phyloP scores from a whole-genome alignment of 805 yeast genomes.

The Monosporozyma aquatica region DNA sequence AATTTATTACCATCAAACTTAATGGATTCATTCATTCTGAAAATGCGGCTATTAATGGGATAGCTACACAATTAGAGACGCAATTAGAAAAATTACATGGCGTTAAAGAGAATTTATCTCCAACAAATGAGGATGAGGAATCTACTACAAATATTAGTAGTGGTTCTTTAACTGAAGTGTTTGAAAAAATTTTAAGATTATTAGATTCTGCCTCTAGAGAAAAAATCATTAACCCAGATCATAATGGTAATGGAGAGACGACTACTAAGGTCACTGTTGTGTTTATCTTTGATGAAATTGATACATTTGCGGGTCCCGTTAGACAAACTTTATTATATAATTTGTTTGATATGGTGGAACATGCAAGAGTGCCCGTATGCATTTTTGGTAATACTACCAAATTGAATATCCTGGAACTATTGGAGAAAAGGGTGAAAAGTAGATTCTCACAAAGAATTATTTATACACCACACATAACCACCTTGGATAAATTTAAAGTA shows the following conservation, averaged over 20 bases:
- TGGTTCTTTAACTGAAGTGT: slow-evolving; percentile 50
- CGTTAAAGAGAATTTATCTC: too few relatives aligned
- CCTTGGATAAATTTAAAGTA: slow-evolving; percentile 42
- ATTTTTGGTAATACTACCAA: slow-evolving; percentile 74
- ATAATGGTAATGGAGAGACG: slow-evolving; percentile 18
- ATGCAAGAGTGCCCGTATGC: slow-evolving; percentile 59
- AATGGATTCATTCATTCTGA: slow-evolving; percentile 71
- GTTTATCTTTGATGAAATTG: slow-evolving; percentile 79
- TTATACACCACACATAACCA: slow-evolving; percentile 43
- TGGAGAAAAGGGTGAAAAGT: slow-evolving; percentile 87
- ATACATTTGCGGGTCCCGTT: slow-evolving; percentile 57
- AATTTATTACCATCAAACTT: slow-evolving; percentile 53
- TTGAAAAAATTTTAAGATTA: slow-evolving; percentile 46
- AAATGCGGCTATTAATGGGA: slow-evolving; percentile 67
- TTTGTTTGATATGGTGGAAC: slow-evolving; percentile 77
- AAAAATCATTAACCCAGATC: slow-evolving; percentile 3
- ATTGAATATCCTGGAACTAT: slow-evolving; percentile 63
- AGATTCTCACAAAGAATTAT: slow-evolving; percentile 78
- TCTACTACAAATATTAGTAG: slow-evolving; percentile 35
- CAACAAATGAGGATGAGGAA: background rate
- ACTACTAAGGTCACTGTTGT: slow-evolving; percentile 47
- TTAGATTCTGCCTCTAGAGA: slow-evolving; percentile 32
- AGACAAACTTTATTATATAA: slow-evolving; percentile 84
- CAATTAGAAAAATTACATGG: slow-evolving; percentile 31
- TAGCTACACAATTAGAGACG: slow-evolving; percentile 72